A percentile compares a stretch with the other conserved stretches of the same genome.
These are phyloP conservation scores for Acmispon strigosus DNA, from an alignment of 306 rosid species.

Conservation along the genomic window DNA sequence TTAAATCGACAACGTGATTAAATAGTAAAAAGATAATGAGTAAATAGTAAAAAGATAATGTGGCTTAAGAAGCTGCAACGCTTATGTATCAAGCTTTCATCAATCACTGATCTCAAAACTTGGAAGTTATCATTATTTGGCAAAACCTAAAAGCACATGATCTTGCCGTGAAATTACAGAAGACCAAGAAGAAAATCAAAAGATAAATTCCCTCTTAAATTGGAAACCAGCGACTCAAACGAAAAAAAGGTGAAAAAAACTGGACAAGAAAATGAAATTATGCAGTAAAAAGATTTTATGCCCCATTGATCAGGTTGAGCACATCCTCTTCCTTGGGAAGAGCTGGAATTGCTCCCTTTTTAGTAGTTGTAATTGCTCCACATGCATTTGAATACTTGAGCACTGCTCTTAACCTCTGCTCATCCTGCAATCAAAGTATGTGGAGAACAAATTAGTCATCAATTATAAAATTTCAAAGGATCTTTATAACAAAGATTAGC, in stretches of 20 bases:
- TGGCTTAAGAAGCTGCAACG: neutral
- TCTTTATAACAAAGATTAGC: too few species aligned
- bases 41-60: neutral
- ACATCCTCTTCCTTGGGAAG: constrained; percentile 69
- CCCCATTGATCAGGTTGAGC: constrained; percentile 38
- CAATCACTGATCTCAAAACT: constrained; percentile 6
- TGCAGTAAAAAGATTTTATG: constrained; percentile 5
- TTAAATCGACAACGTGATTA: neutral
- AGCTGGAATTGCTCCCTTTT: constrained; percentile 89
- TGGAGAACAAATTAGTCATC: neutral
- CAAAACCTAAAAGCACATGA: constrained; percentile 2
- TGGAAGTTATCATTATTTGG: constrained; percentile 22
- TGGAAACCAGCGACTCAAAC: constrained; percentile 13
- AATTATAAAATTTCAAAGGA: neutral
- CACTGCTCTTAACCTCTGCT: constrained; percentile 47
- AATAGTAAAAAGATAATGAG: neutral
- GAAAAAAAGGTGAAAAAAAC: constrained; percentile 7
- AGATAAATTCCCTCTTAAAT: constrained; percentile 26
- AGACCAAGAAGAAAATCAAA: neutral
- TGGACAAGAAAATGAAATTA: neutral
- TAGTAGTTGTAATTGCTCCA: constrained; percentile 91
- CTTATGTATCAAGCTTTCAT: constrained; percentile 3
- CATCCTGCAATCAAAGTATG: constrained; percentile 45
- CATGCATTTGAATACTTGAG: constrained; percentile 73
- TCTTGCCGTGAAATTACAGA: constrained; percentile 6